Conservation (phyloP, 441 rosid species). For the Syzygium malaccense region DNA sequence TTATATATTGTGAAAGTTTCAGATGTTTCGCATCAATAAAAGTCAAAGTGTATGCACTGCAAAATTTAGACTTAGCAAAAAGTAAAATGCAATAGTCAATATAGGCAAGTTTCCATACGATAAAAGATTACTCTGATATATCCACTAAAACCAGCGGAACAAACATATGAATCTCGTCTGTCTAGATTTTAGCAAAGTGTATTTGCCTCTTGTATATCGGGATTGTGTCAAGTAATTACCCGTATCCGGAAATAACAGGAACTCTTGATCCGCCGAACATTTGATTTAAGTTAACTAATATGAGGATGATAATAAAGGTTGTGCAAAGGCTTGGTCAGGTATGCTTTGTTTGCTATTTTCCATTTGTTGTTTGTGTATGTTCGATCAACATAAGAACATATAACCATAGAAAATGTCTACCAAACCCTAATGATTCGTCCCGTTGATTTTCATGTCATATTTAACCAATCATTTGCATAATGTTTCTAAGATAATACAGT, state of each 20-base stretch:
- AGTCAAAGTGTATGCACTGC: not conserved
- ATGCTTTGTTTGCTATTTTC: not conserved
- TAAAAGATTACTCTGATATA: too few relatives aligned
- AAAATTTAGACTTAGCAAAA: not conserved
- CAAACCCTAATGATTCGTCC: not conserved
- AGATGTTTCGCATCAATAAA: not conserved
- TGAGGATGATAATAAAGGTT: not conserved
- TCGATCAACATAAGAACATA: not conserved
- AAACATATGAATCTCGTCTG: too few relatives aligned
- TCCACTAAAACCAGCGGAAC: too few relatives aligned
- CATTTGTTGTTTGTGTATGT: not conserved
- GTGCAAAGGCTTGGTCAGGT: not conserved
- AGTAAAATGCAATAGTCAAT: not conserved
- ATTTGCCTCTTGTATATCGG: too few relatives aligned
- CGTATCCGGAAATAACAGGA: not conserved
- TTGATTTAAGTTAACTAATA: not conserved
- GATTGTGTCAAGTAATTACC: not conserved
- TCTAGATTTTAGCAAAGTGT: too few relatives aligned
- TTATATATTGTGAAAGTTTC: not conserved
- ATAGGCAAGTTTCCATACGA: not conserved
- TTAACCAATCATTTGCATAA: not conserved
- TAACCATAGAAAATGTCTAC: not conserved
- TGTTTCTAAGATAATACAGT: not conserved
- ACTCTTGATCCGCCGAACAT: not conserved
- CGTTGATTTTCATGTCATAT: not conserved